Evolutionary conservation across 2,329 filamentous ascomycete genomes (phyloP).

Genomic region (Neurospora sp.): DNA sequence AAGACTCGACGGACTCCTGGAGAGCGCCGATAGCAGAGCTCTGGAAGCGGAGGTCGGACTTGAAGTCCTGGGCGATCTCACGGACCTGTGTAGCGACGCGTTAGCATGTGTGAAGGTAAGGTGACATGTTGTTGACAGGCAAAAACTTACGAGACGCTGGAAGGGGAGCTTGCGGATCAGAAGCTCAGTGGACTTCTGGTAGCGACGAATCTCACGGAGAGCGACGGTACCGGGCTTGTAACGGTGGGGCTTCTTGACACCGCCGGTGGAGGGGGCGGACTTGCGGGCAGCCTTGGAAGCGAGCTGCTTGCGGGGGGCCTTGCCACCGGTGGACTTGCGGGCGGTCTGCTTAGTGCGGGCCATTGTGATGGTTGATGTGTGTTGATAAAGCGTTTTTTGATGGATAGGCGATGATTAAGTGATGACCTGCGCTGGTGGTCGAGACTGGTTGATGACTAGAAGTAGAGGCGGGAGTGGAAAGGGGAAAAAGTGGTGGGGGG

Average conservation of each 20-base stretch:
- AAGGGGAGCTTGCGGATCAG: slow-evolving; percentile 96
- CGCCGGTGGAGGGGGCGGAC: slow-evolving; percentile 91
- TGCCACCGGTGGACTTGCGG: slow-evolving; percentile 71
- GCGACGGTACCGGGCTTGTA: slow-evolving; percentile 91
- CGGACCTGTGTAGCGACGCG: slow-evolving; percentile 46
- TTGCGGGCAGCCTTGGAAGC: slow-evolving; percentile 99
- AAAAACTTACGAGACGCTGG: slow-evolving; percentile 67
- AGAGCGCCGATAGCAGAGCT: slow-evolving; percentile 94
- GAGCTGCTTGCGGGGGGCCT: slow-evolving; percentile 87
- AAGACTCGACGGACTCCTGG: slow-evolving; percentile 97
- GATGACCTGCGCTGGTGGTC: slow-evolving; percentile 24
- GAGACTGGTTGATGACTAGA: slow-evolving; percentile 15
- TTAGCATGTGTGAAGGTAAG: slow-evolving; percentile 15
- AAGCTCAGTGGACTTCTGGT: slow-evolving; percentile 95
- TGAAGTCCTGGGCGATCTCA: slow-evolving; percentile 95
- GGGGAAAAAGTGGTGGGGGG: slow-evolving; percentile 35
- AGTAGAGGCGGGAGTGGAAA: slow-evolving; percentile 25
- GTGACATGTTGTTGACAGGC: not conserved
- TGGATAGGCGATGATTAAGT: slow-evolving; percentile 18
- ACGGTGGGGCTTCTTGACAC: slow-evolving; percentile 92
- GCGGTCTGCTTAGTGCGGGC: slow-evolving; percentile 59
- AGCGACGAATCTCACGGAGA: slow-evolving; percentile 96
- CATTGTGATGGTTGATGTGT: slow-evolving; percentile 36
- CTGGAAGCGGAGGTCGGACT: slow-evolving; percentile 94
- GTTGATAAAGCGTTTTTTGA: slow-evolving; percentile 13